Base-by-base conservation (phyloP, 2,329 filamentous ascomycete species). In the Cadophora gregata region DNA sequence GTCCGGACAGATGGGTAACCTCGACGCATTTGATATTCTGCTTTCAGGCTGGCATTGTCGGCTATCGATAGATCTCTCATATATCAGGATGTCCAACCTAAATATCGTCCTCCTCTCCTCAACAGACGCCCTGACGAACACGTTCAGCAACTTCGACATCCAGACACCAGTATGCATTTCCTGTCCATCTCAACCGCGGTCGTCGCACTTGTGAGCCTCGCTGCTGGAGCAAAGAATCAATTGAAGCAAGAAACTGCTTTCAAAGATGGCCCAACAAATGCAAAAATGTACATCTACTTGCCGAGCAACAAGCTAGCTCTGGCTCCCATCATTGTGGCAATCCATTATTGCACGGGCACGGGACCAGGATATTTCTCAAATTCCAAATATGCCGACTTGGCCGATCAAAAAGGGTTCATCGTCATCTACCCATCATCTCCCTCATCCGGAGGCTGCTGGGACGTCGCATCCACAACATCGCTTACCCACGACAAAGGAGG, bases 381-480 rank as follows among this genome's bases (percentile, higher is more conserved):
- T 19, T 75, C 77, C 16, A 68, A 84, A 14, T 89, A 85, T 75
- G 83, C 84, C 24, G 78, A 79, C 1, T 78, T 86, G 12, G 84
- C 87, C 4, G 83, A 84, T 67, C 72, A 79, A 53, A 80, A 86
- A 63, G 86, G 85, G 29, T 88, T 85, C 76, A 87, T 90, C 62
- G 81, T 85, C 67, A 85, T 89, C 73, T 89, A 86, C 75, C 85
- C 85, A 1, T 80, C 82, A 68, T 83, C 82, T 1, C 83, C 84
- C 0, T 83, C 85, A 70, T 75, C 75, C n/a, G 85, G 79, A 14
- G 78, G 77, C 69, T 89, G 86, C 78, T 89, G 86, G 85, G 87
- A 89, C 69, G 86, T 88, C 1, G 82, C 83, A 10, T 85, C 82
- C 25, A 78, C 77, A 27, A 77, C 63, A 10, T 63, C 68, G 0